Evolutionary conservation across 441 rosid genomes (phyloP).

Genomic region (Populus hybrid): DNA sequence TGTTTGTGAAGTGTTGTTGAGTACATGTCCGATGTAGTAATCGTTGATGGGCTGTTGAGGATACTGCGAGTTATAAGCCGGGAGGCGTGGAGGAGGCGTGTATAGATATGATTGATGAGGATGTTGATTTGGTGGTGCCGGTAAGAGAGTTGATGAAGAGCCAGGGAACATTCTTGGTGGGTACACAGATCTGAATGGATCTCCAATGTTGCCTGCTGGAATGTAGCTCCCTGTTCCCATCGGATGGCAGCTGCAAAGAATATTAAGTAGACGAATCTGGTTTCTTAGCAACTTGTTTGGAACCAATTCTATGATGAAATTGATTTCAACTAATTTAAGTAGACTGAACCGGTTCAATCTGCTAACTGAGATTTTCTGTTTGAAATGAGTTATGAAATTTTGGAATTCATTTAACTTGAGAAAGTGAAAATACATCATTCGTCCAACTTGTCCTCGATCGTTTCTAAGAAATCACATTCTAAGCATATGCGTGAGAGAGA

Average conservation of each 20-base stretch:
- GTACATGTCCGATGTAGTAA: constrained; percentile 58
- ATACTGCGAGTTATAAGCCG: constrained; percentile 38
- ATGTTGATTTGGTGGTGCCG: constrained; percentile 27
- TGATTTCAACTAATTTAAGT: no score
- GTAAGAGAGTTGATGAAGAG: constrained; percentile 36
- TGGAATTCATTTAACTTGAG: no score
- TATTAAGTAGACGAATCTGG: background rate
- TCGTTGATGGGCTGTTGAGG: constrained; percentile 38
- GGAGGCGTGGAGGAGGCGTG: constrained; percentile 45
- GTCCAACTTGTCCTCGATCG: no score
- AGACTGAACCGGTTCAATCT: no score
- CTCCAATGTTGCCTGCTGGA: constrained; percentile 42
- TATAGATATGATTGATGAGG: constrained; percentile 40
- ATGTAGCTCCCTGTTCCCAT: constrained; percentile 43
- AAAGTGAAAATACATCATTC: no score
- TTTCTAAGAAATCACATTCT: no score
- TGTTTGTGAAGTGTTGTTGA: constrained; percentile 36
- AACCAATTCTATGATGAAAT: no score
- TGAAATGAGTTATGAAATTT: no score
- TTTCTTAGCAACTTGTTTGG: background rate
- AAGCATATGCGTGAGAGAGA: no score
- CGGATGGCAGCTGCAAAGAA: constrained; percentile 41
- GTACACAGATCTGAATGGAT: constrained; percentile 57
- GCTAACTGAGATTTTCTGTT: no score
- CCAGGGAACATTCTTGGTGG: constrained; percentile 49